Percentiles rank a stretch among this genome's conserved stretches.
Evolutionary conservation across 2,329 filamentous ascomycete species (phyloP).

Genomic region (Blastomyces percursus): DNA sequence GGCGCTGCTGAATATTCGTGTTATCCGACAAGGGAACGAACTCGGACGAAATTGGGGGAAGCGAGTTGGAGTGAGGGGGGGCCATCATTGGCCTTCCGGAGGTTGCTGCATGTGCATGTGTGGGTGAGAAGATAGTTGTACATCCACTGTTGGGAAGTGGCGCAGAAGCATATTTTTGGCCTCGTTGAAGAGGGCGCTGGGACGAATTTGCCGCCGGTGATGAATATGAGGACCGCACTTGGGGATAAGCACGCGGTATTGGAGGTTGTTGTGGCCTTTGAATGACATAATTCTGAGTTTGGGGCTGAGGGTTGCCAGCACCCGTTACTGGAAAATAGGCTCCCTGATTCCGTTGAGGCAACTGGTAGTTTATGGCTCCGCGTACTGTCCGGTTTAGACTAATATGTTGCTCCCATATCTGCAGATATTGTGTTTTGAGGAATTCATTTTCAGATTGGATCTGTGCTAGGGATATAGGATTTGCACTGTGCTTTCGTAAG

Average conservation of each 20-base stretch:
- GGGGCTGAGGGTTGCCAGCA: background rate
- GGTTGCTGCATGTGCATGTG: background rate
- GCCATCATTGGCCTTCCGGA: background rate
- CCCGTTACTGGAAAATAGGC: background rate
- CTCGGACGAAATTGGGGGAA: background rate
- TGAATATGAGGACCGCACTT: background rate
- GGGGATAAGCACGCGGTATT: background rate
- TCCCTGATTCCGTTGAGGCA: background rate
- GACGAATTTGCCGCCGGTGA: background rate
- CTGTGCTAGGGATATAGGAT: conserved; percentile 5
- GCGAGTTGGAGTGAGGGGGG: background rate
- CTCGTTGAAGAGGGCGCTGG: background rate
- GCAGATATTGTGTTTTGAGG: conserved; percentile 15
- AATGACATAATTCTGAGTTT: background rate
- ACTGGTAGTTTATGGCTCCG: background rate
- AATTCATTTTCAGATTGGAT: conserved; percentile 14
- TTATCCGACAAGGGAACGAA: background rate
- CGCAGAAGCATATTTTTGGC: background rate
- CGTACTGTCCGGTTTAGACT: background rate
- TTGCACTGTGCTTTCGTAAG: background rate
- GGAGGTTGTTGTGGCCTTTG: background rate
- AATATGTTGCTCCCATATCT: background rate
- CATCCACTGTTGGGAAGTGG: background rate
- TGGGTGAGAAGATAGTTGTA: background rate
- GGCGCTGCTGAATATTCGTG: background rate